Conservation (phyloP, 2,329 filamentous ascomycete species). For the Onygenales sp. region DNA sequence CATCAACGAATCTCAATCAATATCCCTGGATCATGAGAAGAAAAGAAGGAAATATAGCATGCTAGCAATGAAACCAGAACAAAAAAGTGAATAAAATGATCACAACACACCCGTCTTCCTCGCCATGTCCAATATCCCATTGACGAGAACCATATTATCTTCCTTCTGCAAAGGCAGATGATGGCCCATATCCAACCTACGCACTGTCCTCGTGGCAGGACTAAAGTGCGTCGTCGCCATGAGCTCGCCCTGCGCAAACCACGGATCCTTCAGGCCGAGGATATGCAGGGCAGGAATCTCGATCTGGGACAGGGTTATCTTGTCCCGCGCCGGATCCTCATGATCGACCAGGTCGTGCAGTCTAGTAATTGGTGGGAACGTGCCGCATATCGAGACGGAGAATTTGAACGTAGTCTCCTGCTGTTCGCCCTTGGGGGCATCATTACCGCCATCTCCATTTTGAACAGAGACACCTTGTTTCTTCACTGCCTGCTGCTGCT, state of each 20-base stretch:
- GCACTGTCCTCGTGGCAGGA: constrained; percentile 47
- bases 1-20: no score
- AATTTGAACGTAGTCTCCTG: not conserved
- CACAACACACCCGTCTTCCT: not conserved
- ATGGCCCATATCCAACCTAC: constrained; percentile 61
- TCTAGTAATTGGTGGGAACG: not conserved
- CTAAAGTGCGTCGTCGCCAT: constrained; percentile 50
- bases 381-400: constrained; percentile 1
- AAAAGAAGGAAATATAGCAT: not conserved
- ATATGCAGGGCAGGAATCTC: constrained; percentile 55
- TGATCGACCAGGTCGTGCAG: not conserved
- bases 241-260: constrained; percentile 49
- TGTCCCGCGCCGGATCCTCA: not conserved
- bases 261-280: constrained; percentile 54
- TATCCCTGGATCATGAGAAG: not conserved
- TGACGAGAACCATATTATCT: constrained; percentile 51
- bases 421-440: not conserved
- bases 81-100: not conserved
- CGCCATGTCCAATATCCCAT: constrained; percentile 44
- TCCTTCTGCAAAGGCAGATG: constrained; percentile 57
- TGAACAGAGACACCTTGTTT: not conserved
- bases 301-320: not conserved
- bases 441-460: not conserved
- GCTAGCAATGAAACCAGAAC: not conserved
- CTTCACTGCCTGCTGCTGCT: not conserved